These are phyloP conservation scores for Kazachstania sp. DNA, from an alignment of 1,139 yeast genomes.

Conservation along the genomic window DNA sequence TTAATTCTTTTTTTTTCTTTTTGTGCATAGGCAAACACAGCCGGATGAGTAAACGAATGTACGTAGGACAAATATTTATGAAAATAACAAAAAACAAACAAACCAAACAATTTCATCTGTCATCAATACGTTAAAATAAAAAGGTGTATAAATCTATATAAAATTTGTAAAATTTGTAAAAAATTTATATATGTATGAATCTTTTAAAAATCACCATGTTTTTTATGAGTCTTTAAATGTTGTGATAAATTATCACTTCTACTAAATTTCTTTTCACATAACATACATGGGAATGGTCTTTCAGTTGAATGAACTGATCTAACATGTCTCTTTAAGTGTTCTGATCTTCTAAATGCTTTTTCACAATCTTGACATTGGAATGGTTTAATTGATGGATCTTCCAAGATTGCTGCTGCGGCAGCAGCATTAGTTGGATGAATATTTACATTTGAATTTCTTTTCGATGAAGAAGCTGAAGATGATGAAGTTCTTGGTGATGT, in stretches of 20 bases:
- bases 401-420: neutral
- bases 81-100: too few relatives aligned
- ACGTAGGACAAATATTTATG: too few relatives aligned
- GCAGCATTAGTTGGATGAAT: neutral
- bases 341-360: constrained; percentile 58
- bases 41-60: too few relatives aligned
- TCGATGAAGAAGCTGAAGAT: neutral
- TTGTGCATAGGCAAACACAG: too few relatives aligned
- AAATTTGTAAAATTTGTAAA: neutral
- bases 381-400: constrained; percentile 24
- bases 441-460: neutral
- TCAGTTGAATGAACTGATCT: constrained; percentile 57
- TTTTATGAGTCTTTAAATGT: constrained; percentile 62
- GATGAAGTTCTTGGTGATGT: neutral
- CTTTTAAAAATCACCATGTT: constrained; percentile 27
- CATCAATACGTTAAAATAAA: too few relatives aligned
- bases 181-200: neutral
- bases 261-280: constrained; percentile 67
- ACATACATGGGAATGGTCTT: constrained; percentile 64
- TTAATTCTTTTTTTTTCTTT: too few relatives aligned
- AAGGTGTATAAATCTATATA: neutral
- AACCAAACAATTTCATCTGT: too few relatives aligned
- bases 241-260: constrained; percentile 72
- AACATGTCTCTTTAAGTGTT: constrained; percentile 70
- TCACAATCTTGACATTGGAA: constrained; percentile 34